Evolutionary conservation across 1,284 basidiomycete species (phyloP), one percentile per base, ranked within the genome.

Genomic region (Coriolopsis trogii): DNA sequence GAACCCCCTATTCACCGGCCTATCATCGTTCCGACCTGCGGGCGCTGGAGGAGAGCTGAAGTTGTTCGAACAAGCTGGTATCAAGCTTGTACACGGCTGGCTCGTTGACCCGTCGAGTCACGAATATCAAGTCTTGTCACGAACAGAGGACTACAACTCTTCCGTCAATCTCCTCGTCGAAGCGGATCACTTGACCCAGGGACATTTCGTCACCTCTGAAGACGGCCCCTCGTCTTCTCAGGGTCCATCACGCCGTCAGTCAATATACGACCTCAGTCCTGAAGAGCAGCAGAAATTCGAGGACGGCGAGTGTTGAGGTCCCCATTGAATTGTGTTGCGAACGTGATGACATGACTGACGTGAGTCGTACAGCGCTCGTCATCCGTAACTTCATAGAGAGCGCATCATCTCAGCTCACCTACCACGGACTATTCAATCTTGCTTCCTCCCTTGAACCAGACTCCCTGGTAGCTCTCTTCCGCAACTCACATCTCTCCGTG

Each of bases 71-170:
- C 82, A 91, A 43, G 89, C 86, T 1, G 84, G 84, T 6, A 90
- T 96, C 40, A 74, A 81, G 12, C 83, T 96, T 41, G 84, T 94
- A 0, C 93, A 96, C 59, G 94, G 94, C 1, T 96, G 94, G 94
- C 77, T 96, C n/a, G 88, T 88, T 7, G 91, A 96, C 62, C 85
- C 87, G 0, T 76, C 79, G 0, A 84, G 83, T 42, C 67, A 74
- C 0, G 88, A 91, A 62, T 81, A 80, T 21, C 62, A 65, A 2
- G 81, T 82, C 0, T 67, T 94, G 42, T 66, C 73, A 24, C 73
- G 71, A 28, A 72, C 75, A 12, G 73, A 73, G 39, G 87, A 91
- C 66, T 91, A 91, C 49, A 87, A 91, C 62, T 79, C 70, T 15
- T 85, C 89, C 0, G 81, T 89, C 1, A 84, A 82, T 44, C 68